A percentile compares a stretch with the other conserved stretches of the same genome.
phyloP scores from a whole-genome alignment of 176 grass and related monocot species.

The Eragrostis nindensis region DNA sequence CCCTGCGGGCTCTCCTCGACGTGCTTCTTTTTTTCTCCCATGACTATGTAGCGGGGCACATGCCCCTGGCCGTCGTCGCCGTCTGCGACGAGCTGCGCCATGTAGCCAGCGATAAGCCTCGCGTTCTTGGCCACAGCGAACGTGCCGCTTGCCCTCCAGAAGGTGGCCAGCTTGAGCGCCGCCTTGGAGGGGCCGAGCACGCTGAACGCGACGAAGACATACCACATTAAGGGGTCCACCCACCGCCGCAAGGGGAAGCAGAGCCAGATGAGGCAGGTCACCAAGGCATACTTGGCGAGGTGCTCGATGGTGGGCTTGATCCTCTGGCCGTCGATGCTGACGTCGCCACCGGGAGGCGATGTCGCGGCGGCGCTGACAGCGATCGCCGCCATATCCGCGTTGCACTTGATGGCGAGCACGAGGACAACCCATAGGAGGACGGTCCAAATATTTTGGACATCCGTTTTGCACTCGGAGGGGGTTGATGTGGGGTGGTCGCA shows the following conservation, averaged over 20 bases:
- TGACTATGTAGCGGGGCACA: conserved; percentile 25
- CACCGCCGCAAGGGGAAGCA: background rate
- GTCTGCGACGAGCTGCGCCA: conserved; percentile 32
- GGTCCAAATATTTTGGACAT: conserved; percentile 17
- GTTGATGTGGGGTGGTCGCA: no score
- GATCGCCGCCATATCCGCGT: background rate
- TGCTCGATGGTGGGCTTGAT: background rate
- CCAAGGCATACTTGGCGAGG: background rate
- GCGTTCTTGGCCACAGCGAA: conserved; percentile 33
- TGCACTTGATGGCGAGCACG: conserved; percentile 10
- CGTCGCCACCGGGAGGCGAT: background rate
- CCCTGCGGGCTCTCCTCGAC: conserved; percentile 14
- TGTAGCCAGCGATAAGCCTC: conserved; percentile 43
- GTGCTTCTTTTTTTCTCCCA: conserved; percentile 22
- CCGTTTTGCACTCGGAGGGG: no score
- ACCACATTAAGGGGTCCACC: accelerated
- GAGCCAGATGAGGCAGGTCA: accelerated
- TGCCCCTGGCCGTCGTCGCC: background rate
- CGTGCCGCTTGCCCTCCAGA: background rate
- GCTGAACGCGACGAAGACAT: conserved; percentile 23
- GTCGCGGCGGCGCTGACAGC: background rate
- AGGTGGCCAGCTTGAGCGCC: conserved; percentile 17
- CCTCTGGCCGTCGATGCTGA: background rate
- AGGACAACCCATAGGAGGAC: conserved; percentile 27
- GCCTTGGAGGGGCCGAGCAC: conserved; percentile 25